Base-by-base conservation (phyloP, 208 protist genomes). In the Trypanosoma avium region DNA sequence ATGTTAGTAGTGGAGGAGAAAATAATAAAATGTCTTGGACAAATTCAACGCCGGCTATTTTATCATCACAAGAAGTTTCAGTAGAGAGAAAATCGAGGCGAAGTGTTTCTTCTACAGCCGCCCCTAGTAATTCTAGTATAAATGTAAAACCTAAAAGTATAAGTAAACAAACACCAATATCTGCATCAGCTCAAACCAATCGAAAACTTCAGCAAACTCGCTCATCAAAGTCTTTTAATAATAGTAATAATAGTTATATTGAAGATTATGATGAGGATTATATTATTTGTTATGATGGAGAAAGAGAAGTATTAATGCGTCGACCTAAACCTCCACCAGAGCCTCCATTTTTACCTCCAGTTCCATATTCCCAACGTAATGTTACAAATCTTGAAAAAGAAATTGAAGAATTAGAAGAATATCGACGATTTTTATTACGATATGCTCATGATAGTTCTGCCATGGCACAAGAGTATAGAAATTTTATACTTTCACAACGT, bases 401-500 rank as follows among this genome's bases (percentile, higher is more conserved):
- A 24, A 36, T 48, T 21, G 32, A 64, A 32, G 67, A 74, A 33
- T 40, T 79, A 9, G 54, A 69, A 17, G 53, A 53, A n/a, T 72
- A 72, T 42, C 50, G 58, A 30, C 56, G 15, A 0, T 64, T 65
- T 47, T 24, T 72, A 17, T 46, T 62, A 8, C 56, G 55, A 19
- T 72, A 60, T 46, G 67, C 58, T 1, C 32, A 61, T 21, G 58
- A 72, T 7, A 66, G 56, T 27, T 13, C 40, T 33, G 4, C 24
- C 17, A 54, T 72, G 48, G 63, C 63, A 33, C 0, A 69, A 32
- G 63, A 60, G 30, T 69, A 60, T 40, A 54, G 26, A 26, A 30
- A 61, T 4, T 69, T 69, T 55, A 35, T 42, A 1, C 12, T 17
- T 24, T 38, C 61, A 29, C 21, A n/a, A 36, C 1, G 52, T 15